phyloP scores from a whole-genome alignment of 192 early-diverging fungal species.

The Podila epigama region DNA sequence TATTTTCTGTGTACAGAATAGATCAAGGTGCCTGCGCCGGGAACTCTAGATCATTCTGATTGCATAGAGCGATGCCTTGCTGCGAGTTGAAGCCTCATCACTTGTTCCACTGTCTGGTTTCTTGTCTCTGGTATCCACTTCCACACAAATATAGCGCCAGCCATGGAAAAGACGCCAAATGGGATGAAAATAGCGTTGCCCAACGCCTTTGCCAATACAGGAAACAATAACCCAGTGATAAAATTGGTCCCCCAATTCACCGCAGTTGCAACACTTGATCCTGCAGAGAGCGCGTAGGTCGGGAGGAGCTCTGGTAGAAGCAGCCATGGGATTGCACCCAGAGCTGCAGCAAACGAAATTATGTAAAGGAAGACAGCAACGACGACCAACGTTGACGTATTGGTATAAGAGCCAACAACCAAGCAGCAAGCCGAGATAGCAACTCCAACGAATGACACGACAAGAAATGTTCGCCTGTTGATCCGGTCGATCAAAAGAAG shows the following conservation, averaged over 20 bases:
- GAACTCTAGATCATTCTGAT: too few species aligned
- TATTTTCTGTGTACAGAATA: too few species aligned
- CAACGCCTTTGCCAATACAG: conserved; percentile 41
- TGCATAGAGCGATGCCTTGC: neutral
- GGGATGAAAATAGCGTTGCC: conserved; percentile 60
- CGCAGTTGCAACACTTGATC: conserved; percentile 73
- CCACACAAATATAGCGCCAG: conserved; percentile 69
- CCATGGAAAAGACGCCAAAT: conserved; percentile 71
- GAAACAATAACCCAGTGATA: conserved; percentile 52
- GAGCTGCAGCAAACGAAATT: conserved; percentile 75
- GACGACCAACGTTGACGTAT: conserved; percentile 58
- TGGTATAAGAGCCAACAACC: conserved; percentile 62
- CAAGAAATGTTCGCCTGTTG: conserved; percentile 67
- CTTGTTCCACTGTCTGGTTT: conserved; percentile 65
- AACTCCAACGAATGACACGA: conserved; percentile 69
- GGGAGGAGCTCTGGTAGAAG: conserved; percentile 81
- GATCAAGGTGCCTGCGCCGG: too few species aligned
- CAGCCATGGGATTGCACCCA: conserved; percentile 85
- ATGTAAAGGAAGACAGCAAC: conserved; percentile 80
- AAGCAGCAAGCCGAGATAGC: conserved; percentile 64
- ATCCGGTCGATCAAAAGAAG: conserved; percentile 68
- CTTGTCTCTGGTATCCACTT: conserved; percentile 85
- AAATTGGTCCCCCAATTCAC: conserved; percentile 72
- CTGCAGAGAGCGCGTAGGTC: conserved; percentile 72
- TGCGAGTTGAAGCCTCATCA: conserved; percentile 48